phyloP scores from a whole-genome alignment of 441 rosid genomes.

The Pelargonium fulgidum region DNA sequence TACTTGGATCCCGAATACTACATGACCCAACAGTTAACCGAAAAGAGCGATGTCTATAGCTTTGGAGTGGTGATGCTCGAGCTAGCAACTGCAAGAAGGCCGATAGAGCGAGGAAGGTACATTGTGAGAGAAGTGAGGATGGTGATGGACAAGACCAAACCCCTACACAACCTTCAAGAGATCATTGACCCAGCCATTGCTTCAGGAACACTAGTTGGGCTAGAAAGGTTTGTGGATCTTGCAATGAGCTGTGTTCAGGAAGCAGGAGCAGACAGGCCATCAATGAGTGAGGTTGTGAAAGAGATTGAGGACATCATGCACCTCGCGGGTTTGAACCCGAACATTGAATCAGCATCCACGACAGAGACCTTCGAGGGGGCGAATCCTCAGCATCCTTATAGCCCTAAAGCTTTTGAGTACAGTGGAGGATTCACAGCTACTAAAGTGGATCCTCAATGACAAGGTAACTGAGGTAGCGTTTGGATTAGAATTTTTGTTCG shows the following conservation, averaged over 20 bases:
- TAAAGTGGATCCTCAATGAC: slow-evolving; percentile 30
- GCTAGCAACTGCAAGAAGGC: slow-evolving; percentile 49
- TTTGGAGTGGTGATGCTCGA: slow-evolving; percentile 77
- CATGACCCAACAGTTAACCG: slow-evolving; percentile 79
- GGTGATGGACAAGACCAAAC: slow-evolving; percentile 49
- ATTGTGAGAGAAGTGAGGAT: slow-evolving; percentile 60
- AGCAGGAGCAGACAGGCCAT: slow-evolving; percentile 52
- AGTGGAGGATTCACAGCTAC: slow-evolving; percentile 33
- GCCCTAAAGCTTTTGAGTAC: slow-evolving; percentile 30
- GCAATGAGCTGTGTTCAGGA: slow-evolving; percentile 65
- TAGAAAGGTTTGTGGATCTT: slow-evolving; percentile 52
- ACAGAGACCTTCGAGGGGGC: slow-evolving; percentile 41
- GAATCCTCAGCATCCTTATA: slow-evolving; percentile 32
- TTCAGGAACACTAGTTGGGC: slow-evolving; percentile 40
- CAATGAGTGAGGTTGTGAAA: slow-evolving; percentile 68
- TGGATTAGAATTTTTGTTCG: too few relatives aligned
- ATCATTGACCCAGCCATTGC: slow-evolving; percentile 48
- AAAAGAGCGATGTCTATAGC: slow-evolving; percentile 89
- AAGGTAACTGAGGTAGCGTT: too few relatives aligned
- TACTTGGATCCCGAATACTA: slow-evolving; percentile 85
- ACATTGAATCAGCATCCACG: slow-evolving; percentile 34
- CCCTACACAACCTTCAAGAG: slow-evolving; percentile 48
- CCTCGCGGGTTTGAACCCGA: slow-evolving; percentile 52
- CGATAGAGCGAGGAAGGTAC: slow-evolving; percentile 61
- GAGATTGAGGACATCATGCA: slow-evolving; percentile 67